phyloP scores from a whole-genome alignment of 208 protist species.

The Strigomonas culicis region DNA sequence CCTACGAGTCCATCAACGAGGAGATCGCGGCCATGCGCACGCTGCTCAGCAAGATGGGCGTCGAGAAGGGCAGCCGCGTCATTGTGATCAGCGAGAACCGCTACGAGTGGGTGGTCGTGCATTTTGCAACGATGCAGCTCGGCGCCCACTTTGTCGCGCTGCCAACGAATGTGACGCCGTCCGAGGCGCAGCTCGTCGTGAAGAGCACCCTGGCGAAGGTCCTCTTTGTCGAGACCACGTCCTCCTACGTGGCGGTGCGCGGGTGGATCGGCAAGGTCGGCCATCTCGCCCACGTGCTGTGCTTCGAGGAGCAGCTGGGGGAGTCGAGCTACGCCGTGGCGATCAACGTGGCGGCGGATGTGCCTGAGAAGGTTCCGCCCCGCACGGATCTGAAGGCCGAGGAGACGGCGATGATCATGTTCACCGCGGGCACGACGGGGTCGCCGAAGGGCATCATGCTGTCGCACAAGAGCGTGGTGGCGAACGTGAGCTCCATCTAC shows the following conservation, averaged over 20 bases:
- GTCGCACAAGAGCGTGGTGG: slow-evolving; percentile 89
- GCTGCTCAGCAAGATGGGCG: slow-evolving; percentile 73
- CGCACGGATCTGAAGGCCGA: slow-evolving; percentile 72
- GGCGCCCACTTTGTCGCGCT: slow-evolving; percentile 86
- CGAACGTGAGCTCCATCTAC: slow-evolving; percentile 88
- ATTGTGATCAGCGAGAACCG: slow-evolving; percentile 89
- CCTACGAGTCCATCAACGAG: slow-evolving; percentile 83
- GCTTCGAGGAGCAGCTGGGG: slow-evolving; percentile 85
- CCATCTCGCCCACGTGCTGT: slow-evolving; percentile 77
- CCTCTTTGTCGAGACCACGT: slow-evolving; percentile 81
- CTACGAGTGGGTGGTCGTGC: slow-evolving; percentile 90
- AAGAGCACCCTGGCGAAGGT: slow-evolving; percentile 84
- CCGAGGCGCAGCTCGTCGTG: slow-evolving; percentile 79
- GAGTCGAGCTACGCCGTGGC: slow-evolving; percentile 86
- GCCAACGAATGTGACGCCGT: slow-evolving; percentile 87
- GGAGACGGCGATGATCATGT: slow-evolving; percentile 91
- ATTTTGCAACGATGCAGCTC: slow-evolving; percentile 85
- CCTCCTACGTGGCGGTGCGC: slow-evolving; percentile 69
- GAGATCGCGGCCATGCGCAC: slow-evolving; percentile 82
- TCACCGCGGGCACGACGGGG: slow-evolving; percentile 90
- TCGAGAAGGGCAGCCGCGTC: slow-evolving; percentile 81
- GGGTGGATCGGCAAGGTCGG: slow-evolving; percentile 82
- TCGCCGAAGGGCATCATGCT: slow-evolving; percentile 94
- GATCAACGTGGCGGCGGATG: slow-evolving; percentile 74
- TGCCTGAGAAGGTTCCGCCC: slow-evolving; percentile 57